Percentiles rank a stretch among this genome's conserved stretches.
These are phyloP conservation scores for Niebla homalea DNA, from an alignment of 495 filamentous ascomycete species.

Conservation along the genomic window DNA sequence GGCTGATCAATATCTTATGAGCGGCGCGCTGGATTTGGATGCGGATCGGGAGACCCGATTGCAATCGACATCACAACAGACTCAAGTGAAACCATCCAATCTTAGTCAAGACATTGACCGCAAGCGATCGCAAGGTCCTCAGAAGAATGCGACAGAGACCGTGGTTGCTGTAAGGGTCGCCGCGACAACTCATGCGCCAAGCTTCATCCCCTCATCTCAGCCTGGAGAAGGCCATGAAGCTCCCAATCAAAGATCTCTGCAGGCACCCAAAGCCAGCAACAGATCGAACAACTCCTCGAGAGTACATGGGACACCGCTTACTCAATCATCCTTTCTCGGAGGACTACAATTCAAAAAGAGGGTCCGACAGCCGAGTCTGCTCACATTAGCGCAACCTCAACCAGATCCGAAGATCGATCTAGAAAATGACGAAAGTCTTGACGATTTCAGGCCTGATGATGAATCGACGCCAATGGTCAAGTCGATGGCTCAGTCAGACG, in stretches of 20 bases:
- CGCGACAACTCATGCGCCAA: too few species aligned
- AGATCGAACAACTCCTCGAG: background rate
- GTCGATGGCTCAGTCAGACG: background rate
- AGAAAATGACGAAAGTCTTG: conserved; percentile 41
- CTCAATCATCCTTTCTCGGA: conserved; percentile 11
- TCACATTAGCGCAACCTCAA: conserved; percentile 46
- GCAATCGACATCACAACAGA: conserved; percentile 2
- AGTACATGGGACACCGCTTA: conserved; percentile 7
- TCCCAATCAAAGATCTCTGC: background rate
- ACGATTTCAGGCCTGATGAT: conserved; percentile 48
- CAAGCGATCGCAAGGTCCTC: too few species aligned
- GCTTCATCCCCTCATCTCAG: too few species aligned
- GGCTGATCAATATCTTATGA: conserved; percentile 12
- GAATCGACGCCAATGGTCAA: conserved; percentile 47
- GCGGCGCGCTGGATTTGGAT: conserved; percentile 13
- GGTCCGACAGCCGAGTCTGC: conserved; percentile 53
- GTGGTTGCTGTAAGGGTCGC: too few species aligned
- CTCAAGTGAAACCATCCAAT: background rate
- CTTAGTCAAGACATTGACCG: too few species aligned
- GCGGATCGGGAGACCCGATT: conserved; percentile 4
- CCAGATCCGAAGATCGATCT: conserved; percentile 35
- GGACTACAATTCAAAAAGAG: conserved; percentile 47
- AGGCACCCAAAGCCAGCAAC: background rate
- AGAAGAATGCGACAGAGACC: too few species aligned
- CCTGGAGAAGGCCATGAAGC: background rate